These are phyloP conservation scores for Furcasterigmium sp. DNA, from an alignment of 2,329 filamentous ascomycete genomes.

Conservation along the genomic window DNA sequence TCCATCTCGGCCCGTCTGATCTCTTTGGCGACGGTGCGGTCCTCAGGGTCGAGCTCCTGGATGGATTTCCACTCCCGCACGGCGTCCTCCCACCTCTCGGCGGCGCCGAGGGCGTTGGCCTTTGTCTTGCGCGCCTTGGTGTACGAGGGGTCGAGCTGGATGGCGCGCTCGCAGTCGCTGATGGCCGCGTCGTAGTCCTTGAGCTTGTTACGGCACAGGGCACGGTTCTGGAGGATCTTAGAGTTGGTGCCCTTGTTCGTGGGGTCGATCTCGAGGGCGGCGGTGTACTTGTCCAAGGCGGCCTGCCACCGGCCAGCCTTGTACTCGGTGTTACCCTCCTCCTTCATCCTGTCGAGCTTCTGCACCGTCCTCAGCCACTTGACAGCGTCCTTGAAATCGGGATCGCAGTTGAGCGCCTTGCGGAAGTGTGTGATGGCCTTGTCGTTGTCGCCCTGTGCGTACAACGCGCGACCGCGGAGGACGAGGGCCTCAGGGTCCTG, in stretches of 20 bases:
- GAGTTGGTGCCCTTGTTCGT: constrained; percentile 88
- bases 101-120: constrained; percentile 80
- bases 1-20: constrained; percentile 88
- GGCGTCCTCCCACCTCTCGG: constrained; percentile 88
- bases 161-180: constrained; percentile 77
- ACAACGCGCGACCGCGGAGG: constrained; percentile 79
- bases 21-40: constrained; percentile 76
- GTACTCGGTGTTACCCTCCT: constrained; percentile 86
- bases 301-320: constrained; percentile 75
- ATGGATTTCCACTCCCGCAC: constrained; percentile 85
- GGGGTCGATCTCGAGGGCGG: constrained; percentile 80
- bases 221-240: constrained; percentile 91
- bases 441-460: constrained; percentile 88
- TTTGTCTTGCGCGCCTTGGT: constrained; percentile 89
- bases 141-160: constrained; percentile 79
- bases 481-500: constrained; percentile 93
- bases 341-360: constrained; percentile 88
- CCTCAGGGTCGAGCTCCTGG: constrained; percentile 75
- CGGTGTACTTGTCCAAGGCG: constrained; percentile 79
- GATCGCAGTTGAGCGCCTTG: constrained; percentile 83
- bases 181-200: constrained; percentile 82
- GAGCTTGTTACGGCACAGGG: constrained; percentile 75
- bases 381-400: constrained; percentile 83
- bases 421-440: constrained; percentile 92
- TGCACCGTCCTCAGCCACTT: constrained; percentile 87